Evolutionary conservation across 257 asterid genomes (phyloP), one percentile per base, ranked within the genome.

Genomic region (Solanum chmielewskii): DNA sequence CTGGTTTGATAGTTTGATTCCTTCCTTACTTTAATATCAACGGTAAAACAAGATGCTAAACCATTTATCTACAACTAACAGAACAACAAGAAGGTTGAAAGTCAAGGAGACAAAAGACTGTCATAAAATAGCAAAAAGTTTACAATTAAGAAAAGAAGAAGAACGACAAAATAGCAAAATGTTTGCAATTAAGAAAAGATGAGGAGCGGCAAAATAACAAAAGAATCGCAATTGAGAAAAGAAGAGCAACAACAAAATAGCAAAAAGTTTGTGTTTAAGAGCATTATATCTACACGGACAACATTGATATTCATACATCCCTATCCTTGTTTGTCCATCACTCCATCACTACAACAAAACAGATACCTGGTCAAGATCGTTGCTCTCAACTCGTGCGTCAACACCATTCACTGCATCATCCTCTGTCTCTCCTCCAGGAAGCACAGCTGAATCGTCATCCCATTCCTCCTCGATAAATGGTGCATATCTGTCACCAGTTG

Each of bases 391-490:
- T 27, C 88, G 93, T 37, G 91, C 88, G 20, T 92, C 98, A 91
- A 92, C 96, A 41, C 92, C 94, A 90, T 90, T 94, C 18, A 92
- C 91, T 87, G 86, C 86, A 16, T 93, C 96, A 89, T 90, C 98
- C 49, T 93, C 98, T 6, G 87, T 91, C 20, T 92, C 94, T 3
- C 89, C 96, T 21, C 94, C 94, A 5, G 94, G 94, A 75, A 94
- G 88, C 76, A 92, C 76, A 14, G 88, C 86, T 5, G 88, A 87
- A 89, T 92, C 95, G 77, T 97, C 97, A 85, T 95, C 98, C 99
- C 99, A 97, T 86, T 97, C 99, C 91, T 97, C 99, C 89, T 97
- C 99, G 37, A 97, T 89, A 89, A 97, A 97, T 74, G 99, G 98
- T 76, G 99, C 99, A 87, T 97, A 97, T 23, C 98, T 95, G 89